Conservation (phyloP, 768 basidiomycete genomes). For the Russula compacta region DNA sequence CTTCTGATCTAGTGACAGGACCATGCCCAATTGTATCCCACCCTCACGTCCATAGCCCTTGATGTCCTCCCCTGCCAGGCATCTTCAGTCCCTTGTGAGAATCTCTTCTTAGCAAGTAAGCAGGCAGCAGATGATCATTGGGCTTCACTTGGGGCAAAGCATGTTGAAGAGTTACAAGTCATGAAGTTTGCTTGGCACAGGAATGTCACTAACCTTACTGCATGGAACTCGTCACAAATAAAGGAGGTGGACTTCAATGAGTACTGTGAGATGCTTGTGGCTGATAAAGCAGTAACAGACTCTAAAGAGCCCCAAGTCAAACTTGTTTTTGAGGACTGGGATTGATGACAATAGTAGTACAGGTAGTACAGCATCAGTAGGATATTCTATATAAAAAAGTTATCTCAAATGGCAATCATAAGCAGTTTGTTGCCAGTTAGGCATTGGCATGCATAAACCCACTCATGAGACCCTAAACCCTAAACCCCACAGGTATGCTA, state of each 20-base stretch:
- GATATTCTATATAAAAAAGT: too few species aligned
- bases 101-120: constrained; percentile 15
- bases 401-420: too few species aligned
- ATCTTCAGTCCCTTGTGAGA: constrained; percentile 14
- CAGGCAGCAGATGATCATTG: background rate
- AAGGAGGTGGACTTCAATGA: background rate
- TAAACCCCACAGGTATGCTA: too few species aligned
- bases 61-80: constrained; percentile 12
- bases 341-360: too few species aligned
- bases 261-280: background rate
- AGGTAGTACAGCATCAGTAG: too few species aligned
- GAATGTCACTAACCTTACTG: background rate
- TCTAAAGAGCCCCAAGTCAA: too few species aligned
- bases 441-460: too few species aligned
- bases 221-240: background rate
- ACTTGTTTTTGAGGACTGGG: too few species aligned
- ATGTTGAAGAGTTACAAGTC: background rate
- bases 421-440: too few species aligned
- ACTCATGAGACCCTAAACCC: too few species aligned
- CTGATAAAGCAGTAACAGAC: too few species aligned
- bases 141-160: background rate
- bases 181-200: background rate
- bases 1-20: background rate
- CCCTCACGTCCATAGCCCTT: constrained; percentile 8
- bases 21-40: constrained; percentile 2